Evolutionary conservation across 179 eudicot genomes (phyloP).

Genomic region (Corrigiola litoralis): DNA sequence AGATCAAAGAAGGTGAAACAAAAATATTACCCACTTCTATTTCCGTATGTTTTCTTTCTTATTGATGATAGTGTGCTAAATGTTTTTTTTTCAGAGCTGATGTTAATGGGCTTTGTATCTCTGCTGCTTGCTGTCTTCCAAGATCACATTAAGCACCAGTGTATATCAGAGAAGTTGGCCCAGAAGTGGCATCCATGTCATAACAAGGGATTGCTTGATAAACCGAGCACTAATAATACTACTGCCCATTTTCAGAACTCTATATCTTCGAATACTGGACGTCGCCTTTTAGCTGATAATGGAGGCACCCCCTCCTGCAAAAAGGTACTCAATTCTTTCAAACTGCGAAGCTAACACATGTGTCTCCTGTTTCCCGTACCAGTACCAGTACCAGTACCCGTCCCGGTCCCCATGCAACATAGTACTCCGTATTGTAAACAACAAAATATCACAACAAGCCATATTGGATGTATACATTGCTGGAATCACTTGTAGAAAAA

Average conservation of each 20-base stretch:
- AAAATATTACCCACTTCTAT: background rate
- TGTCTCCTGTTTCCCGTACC: no score
- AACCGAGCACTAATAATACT: background rate
- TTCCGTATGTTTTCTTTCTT: background rate
- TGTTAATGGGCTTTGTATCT: constrained; percentile 30
- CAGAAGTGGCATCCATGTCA: constrained; percentile 28
- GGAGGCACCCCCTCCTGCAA: background rate
- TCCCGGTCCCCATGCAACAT: no score
- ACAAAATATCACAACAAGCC: no score
- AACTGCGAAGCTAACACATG: background rate
- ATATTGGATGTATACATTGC: no score
- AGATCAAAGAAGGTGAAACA: constrained; percentile 33
- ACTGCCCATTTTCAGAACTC: constrained; percentile 6
- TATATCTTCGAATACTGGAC: background rate
- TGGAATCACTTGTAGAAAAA: no score
- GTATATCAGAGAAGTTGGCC: constrained; percentile 12
- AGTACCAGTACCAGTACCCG: no score
- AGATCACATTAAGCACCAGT: constrained; percentile 15
- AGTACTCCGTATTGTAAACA: no score
- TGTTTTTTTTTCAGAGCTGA: constrained; percentile 21
- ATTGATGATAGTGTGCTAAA: background rate
- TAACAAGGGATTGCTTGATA: background rate
- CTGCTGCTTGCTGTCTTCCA: constrained; percentile 27
- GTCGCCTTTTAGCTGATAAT: constrained; percentile 17
- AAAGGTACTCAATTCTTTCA: constrained; percentile 1